Evolutionary conservation across 768 basidiomycete genomes (phyloP), one percentile per base, ranked within the genome.

Genomic region (Paxillus rubicundulus): DNA sequence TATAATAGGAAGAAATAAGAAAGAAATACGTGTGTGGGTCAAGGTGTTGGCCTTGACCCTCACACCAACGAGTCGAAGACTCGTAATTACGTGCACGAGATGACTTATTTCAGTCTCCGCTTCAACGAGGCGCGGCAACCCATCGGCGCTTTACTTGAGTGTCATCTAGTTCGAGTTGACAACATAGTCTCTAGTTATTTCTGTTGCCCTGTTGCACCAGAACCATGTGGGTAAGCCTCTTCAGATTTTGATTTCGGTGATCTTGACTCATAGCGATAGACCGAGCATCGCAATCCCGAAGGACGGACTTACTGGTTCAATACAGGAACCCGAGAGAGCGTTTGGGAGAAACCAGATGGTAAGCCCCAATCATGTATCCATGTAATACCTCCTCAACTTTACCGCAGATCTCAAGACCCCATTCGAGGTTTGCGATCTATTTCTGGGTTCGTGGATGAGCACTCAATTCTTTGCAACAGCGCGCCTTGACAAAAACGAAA

Each of bases 271-370:
- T 56, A 42, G 9, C 33, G 40, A 1, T 57, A 95, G 93, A 93
- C 91, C 3, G 94, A 96, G 66, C 92, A 97, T 72, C 85, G 89
- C 32, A 96, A 95, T 72, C 86, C 91, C 2, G 96, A 97, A 65
- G 94, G 94, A n/a, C 79, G 93, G n/a, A 92, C 91, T 0, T 98
- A 98, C 65, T 98, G 95, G 95, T 94, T 93, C 72, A 94, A 97
- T 66, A 85, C 91, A 0, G 79, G 77, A 9, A 90, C 88, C 4
- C 84, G 87, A 62, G 89, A 92, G 61, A 96, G 93, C 65, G 92
- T 95, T 47, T 98, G 95, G 96, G 95, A 98, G 72, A 99, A 98
- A 68, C 97, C 97, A 54, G 91, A 95, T 68, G 90, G 89, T 89
- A 61, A 61, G 79, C 62, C 45, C 47, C 27, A 9, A 49, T 51